Evolutionary conservation across 2,329 filamentous ascomycete species (phyloP).

Genomic region (Exophiala oligosperma): DNA sequence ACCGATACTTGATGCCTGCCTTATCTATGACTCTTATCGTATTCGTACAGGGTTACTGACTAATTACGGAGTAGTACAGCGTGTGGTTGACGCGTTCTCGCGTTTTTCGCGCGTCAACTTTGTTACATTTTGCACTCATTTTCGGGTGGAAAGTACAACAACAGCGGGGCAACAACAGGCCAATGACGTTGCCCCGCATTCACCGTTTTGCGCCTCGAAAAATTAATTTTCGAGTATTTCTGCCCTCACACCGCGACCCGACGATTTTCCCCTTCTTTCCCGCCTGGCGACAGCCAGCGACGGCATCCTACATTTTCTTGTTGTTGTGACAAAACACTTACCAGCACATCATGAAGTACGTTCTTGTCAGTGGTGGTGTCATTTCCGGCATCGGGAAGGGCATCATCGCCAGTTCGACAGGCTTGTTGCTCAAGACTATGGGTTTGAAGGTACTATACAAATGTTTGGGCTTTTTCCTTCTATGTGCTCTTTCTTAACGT

Average conservation of each 20-base stretch:
- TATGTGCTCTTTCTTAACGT: background rate
- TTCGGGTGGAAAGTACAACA: too few relatives aligned
- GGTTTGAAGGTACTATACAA: constrained; percentile 59
- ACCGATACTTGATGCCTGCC: too few relatives aligned
- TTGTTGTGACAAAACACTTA: background rate
- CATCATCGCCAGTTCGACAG: constrained; percentile 71
- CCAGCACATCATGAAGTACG: constrained; percentile 66
- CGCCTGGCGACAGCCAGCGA: constrained; percentile 30
- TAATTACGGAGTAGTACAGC: too few relatives aligned
- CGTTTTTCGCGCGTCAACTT: background rate
- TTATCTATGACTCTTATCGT: too few relatives aligned
- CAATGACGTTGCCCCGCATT: constrained; percentile 4
- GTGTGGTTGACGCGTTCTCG: background rate
- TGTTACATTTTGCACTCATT: too few relatives aligned
- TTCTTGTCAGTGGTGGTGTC: constrained; percentile 71
- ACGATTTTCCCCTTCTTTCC: constrained; percentile 21
- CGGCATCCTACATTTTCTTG: constrained; percentile 20
- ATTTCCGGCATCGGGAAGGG: constrained; percentile 58
- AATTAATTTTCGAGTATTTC: constrained; percentile 1
- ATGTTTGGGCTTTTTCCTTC: background rate
- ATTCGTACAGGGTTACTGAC: too few relatives aligned
- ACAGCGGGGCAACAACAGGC: too few relatives aligned
- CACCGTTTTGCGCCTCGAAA: background rate
- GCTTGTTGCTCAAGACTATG: constrained; percentile 74
- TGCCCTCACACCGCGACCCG: background rate